Percentiles rank a stretch among this genome's conserved stretches.
Conservation (phyloP, 1,284 basidiomycete genomes). For the Sanghuangporus sanghuang region DNA sequence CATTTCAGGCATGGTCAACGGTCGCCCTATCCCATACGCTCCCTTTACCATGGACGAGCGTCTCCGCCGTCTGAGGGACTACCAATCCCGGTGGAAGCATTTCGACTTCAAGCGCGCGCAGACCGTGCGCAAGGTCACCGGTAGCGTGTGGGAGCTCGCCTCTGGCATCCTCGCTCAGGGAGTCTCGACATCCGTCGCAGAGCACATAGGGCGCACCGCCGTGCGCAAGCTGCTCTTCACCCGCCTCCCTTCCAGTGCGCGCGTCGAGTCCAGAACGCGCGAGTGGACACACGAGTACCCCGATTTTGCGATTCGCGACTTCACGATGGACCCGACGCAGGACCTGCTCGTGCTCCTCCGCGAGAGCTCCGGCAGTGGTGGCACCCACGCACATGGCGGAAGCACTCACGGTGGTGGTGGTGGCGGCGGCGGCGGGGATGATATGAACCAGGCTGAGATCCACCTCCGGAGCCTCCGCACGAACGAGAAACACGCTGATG, state of each 20-base stretch:
- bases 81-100: constrained; percentile 43
- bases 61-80: constrained; percentile 36
- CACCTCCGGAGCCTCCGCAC: constrained; percentile 9
- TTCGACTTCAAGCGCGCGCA: constrained; percentile 35
- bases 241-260: constrained; percentile 13
- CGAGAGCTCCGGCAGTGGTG: not conserved
- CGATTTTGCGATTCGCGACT: constrained; percentile 45
- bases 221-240: constrained; percentile 15
- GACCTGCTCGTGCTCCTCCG: constrained; percentile 49
- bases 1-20: constrained; percentile 43
- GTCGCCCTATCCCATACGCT: constrained; percentile 24
- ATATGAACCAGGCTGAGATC: not conserved
- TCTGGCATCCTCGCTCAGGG: constrained; percentile 54
- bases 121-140: constrained; percentile 33
- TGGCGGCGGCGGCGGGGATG: not conserved
- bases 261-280: constrained; percentile 26
- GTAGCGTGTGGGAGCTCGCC: constrained; percentile 47
- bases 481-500: constrained; percentile 10
- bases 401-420: not conserved
- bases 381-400: not conserved
- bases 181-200: constrained; percentile 25
- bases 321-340: constrained; percentile 57
- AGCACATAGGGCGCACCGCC: constrained; percentile 27
- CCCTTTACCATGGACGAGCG: constrained; percentile 30
- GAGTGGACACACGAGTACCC: constrained; percentile 40